These are phyloP conservation scores for Xylaria grammica DNA, from an alignment of 495 filamentous ascomycete genomes.

Conservation along the genomic window DNA sequence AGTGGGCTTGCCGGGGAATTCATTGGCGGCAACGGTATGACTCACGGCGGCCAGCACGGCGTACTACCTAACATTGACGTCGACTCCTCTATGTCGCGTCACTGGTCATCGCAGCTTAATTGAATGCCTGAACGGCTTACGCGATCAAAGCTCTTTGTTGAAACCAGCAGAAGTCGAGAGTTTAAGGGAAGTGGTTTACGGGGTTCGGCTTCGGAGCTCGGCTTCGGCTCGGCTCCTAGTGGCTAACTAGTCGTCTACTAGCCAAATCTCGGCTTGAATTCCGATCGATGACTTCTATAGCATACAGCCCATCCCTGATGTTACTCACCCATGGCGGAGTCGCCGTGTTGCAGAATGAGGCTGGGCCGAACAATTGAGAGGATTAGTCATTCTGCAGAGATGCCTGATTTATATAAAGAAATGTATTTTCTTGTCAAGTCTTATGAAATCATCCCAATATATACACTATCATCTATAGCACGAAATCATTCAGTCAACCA, in stretches of 20 bases:
- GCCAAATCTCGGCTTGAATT: slow-evolving; percentile 9
- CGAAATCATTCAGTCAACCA: not conserved
- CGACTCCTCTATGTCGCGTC: no score
- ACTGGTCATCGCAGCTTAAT: not conserved
- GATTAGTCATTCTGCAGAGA: not conserved
- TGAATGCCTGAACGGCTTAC: not conserved
- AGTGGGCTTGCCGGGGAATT: slow-evolving; percentile 9
- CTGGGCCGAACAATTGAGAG: not conserved
- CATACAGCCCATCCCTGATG: not conserved
- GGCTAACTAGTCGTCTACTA: not conserved
- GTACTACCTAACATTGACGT: not conserved
- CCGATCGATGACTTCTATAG: not conserved
- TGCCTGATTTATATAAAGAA: slow-evolving; percentile 8
- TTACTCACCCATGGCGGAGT: not conserved
- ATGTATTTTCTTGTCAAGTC: no score
- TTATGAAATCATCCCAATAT: not conserved
- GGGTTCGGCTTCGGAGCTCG: slow-evolving; percentile 23
- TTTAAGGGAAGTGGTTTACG: not conserved
- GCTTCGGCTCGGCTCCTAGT: slow-evolving; percentile 8
- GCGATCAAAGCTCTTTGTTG: not conserved
- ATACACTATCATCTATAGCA: not conserved
- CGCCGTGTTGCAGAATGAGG: not conserved
- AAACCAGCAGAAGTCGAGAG: not conserved
- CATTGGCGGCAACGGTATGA: slow-evolving; percentile 9
- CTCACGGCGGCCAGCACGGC: slow-evolving; percentile 6